Evolutionary conservation across 805 yeast genomes (phyloP), one percentile per base, ranked within the genome.

Genomic region (Yarrowia osloensis): DNA sequence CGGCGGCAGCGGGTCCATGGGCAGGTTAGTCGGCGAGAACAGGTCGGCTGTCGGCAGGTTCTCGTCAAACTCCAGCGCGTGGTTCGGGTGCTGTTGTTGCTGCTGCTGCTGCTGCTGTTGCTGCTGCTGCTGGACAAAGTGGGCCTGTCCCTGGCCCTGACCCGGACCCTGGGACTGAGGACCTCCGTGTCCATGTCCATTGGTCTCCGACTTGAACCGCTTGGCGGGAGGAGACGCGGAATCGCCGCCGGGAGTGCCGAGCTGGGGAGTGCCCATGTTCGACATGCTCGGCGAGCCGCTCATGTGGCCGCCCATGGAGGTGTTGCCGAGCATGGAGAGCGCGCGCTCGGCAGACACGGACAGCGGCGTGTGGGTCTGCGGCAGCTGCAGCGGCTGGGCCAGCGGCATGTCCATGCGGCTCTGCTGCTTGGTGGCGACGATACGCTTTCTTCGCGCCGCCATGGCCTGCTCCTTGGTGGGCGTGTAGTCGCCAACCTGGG

Each of bases 381-480:
- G 57, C 9, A 50, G 49, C 49, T 63, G 59, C 49, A 49, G 39
- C 5, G 67, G 67, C 39, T 63, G 47, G 1, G 68, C 69, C 26
- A 74, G 66, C 40, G 73, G 73, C 68, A 72, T 70, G 47, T 74
- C 76, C 22, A 74, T 40, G 13, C 31, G 67, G 28, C 55, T 49
- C 37, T 33, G 57, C 44, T 50, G 66, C 31, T 66, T 61, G 12
- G 39, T 26, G 17, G 42, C 55, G 26, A 28, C 66, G 7, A 40
- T 47, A 2, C 70, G 69, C 57, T 71, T 77, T 26, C 80, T 74
- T 29, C 76, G 74, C 12, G 79, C 80, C 13, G 80, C 81, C 71
- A 79, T 74, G 19, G 79, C 80, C 70, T 82, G 84, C 59, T 81
- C 84, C 69, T 83, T 82, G 13, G 84, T 80, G 26, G 86, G 85